These are phyloP conservation scores for Harringtonia aguacate DNA, from an alignment of 2,329 filamentous ascomycete species.

Conservation along the genomic window DNA sequence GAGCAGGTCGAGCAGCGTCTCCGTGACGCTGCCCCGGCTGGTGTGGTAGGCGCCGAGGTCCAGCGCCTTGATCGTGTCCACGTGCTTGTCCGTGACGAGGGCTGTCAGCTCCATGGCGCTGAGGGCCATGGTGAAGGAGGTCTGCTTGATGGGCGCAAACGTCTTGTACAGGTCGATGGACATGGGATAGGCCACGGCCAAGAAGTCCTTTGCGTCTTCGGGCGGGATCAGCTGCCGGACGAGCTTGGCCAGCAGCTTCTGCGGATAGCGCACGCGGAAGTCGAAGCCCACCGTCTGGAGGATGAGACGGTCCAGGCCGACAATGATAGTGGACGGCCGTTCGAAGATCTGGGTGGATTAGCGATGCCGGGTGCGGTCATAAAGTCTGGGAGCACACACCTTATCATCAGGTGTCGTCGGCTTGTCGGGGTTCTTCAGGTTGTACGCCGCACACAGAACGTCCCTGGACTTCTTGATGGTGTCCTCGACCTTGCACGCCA, in stretches of 20 bases:
- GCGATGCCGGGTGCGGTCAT: neutral
- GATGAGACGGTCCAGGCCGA: conserved; percentile 84
- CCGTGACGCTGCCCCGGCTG: conserved; percentile 41
- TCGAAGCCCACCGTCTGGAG: conserved; percentile 91
- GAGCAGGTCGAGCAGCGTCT: conserved; percentile 81
- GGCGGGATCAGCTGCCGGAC: conserved; percentile 43
- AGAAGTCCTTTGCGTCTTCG: conserved; percentile 44
- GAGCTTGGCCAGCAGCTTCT: conserved; percentile 76
- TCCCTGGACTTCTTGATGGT: conserved; percentile 94
- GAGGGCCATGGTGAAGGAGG: conserved; percentile 73
- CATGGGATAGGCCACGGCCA: conserved; percentile 66
- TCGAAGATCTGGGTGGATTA: conserved; percentile 58
- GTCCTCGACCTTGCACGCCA: conserved; percentile 95
- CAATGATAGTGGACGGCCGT: conserved; percentile 64
- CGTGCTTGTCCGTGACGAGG: conserved; percentile 48
- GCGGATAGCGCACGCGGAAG: conserved; percentile 80
- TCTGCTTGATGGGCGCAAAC: conserved; percentile 84
- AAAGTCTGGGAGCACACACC: too few species aligned
- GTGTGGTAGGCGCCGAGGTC: conserved; percentile 28
- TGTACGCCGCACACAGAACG: conserved; percentile 83
- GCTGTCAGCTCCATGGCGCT: conserved; percentile 73
- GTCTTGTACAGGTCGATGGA: conserved; percentile 88
- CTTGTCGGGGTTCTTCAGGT: conserved; percentile 61
- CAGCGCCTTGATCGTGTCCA: conserved; percentile 39
- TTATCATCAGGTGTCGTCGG: conserved; percentile 72